Evolutionary conservation across 495 filamentous ascomycete genomes (phyloP).

Genomic region (Penicillium fimorum): DNA sequence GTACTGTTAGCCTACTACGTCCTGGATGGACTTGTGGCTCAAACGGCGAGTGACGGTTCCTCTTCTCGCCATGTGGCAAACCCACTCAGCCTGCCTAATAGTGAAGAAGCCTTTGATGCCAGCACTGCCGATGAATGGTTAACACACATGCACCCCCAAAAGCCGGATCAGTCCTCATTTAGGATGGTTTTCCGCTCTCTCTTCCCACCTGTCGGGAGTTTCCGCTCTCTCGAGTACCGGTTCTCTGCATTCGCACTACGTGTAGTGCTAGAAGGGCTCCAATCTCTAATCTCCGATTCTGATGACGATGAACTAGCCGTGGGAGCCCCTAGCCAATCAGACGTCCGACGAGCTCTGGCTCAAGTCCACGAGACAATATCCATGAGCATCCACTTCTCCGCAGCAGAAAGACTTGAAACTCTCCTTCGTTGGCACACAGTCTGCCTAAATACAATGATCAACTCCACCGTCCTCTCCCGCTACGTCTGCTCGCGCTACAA

Average conservation of each 20-base stretch:
- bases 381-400: constrained; percentile 38
- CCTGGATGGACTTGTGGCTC: constrained; percentile 47
- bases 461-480: constrained; percentile 42
- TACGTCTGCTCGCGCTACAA: constrained; percentile 43
- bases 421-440: constrained; percentile 52
- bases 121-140: constrained; percentile 46
- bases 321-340: constrained; percentile 42
- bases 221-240: constrained; percentile 35
- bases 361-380: constrained; percentile 43
- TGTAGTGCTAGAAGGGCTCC: constrained; percentile 47
- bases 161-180: constrained; percentile 38
- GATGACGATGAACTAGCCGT: constrained; percentile 41
- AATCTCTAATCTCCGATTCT: constrained; percentile 44
- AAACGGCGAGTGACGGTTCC: constrained; percentile 45
- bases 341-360: constrained; percentile 41
- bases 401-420: constrained; percentile 40
- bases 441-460: constrained; percentile 46
- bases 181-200: constrained; percentile 42
- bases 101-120: constrained; percentile 45
- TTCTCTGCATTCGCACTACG: constrained; percentile 46
- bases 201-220: constrained; percentile 36
- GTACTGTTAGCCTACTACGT: constrained; percentile 49
- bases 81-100: constrained; percentile 39
- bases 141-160: constrained; percentile 34
- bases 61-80: constrained; percentile 48